Conservation (phyloP, 345 rosid genomes). For the Ceriops decandra region DNA sequence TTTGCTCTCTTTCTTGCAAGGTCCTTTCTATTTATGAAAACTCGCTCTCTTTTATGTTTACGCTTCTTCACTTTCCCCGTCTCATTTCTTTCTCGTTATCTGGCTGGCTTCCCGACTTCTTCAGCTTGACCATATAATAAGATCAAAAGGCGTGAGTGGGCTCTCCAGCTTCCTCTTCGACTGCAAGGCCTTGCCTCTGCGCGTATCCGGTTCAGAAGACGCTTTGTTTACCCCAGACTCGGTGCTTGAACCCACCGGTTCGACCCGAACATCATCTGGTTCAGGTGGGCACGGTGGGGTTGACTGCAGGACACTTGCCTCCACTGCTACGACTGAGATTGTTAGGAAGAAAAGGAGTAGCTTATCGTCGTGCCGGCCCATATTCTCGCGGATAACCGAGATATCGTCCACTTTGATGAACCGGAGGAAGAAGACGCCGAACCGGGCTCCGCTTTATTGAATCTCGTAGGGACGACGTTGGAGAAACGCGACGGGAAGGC, state of each 20-base stretch:
- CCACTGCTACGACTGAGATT: slow-evolving; percentile 62
- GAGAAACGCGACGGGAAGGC: not conserved
- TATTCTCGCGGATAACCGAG: slow-evolving; percentile 40
- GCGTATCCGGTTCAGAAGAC: slow-evolving; percentile 50
- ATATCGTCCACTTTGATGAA: slow-evolving; percentile 46
- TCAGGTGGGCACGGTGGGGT: slow-evolving; percentile 50
- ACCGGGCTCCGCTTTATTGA: slow-evolving; percentile 83
- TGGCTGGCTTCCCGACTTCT: not conserved
- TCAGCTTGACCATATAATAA: slow-evolving; percentile 56
- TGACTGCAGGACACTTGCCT: slow-evolving; percentile 49
- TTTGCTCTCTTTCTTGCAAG: slow-evolving; percentile 94
- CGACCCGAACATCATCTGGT: slow-evolving; percentile 56
- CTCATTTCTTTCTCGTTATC: slow-evolving; percentile 8
- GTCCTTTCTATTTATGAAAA: slow-evolving; percentile 32
- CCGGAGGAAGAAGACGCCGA: slow-evolving; percentile 79
- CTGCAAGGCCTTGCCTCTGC: slow-evolving; percentile 59
- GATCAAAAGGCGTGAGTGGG: slow-evolving; percentile 41
- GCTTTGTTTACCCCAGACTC: slow-evolving; percentile 55
- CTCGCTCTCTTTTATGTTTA: slow-evolving; percentile 27
- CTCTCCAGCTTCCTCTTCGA: slow-evolving; percentile 55
- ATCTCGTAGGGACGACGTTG: not conserved
- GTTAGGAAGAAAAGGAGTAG: slow-evolving; percentile 85
- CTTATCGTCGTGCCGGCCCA: slow-evolving; percentile 44
- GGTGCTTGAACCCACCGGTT: slow-evolving; percentile 53
- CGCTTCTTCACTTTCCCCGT: not conserved